Evolutionary conservation across 352 stramenopile genomes (phyloP), one percentile per base, ranked within the genome.

Genomic region (Phytophthora boehmeriae): DNA sequence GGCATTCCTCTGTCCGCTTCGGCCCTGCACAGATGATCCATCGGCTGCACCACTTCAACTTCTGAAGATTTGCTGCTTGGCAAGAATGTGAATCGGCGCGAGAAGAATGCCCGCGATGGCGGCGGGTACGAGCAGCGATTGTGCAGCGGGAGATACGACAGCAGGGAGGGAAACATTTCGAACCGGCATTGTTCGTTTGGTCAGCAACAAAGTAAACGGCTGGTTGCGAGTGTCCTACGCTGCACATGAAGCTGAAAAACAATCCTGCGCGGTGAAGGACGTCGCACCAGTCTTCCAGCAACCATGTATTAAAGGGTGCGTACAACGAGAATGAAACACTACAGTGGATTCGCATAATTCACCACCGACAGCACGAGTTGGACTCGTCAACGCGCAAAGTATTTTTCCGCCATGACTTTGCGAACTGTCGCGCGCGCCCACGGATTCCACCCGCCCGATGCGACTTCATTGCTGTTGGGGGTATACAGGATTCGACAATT

Each of bases 401-500:
- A 63, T 14, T 48, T 28, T 2, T 61, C 23, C 43, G 39, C 53
- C 49, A 66, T 58, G 2, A 67, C 63, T 20, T 48, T 53, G 19
- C 64, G 64, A 36, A 73, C 64, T 4, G 64, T 68, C n/a, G 35
- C 34, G 10, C 36, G 48, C 11, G 52, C 51, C 48, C 43, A 65
- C 9, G n/a, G 19, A 34, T 63, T 59, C 61, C 53, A 63, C 4
- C 59, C 58, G 5, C 14, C 59, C 19, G 34, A 32, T 6, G 46
- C 35, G 34, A 73, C 36, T 16, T 65, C 52, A 13, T 64, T 41
- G 3, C 53, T 43, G 9, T 61, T 36, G 8, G 58, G 52, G 17
- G 19, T 49, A 43, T 68, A 72, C 5, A 72, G 52, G 5, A 64
- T n/a, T 5, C 64, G 64, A 4, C 57, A 59, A 27, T 49, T 64